A percentile compares a stretch with the other conserved stretches of the same genome.
phyloP scores from a whole-genome alignment of 495 filamentous ascomycete genomes.

The Talaromyces thailandensis region DNA sequence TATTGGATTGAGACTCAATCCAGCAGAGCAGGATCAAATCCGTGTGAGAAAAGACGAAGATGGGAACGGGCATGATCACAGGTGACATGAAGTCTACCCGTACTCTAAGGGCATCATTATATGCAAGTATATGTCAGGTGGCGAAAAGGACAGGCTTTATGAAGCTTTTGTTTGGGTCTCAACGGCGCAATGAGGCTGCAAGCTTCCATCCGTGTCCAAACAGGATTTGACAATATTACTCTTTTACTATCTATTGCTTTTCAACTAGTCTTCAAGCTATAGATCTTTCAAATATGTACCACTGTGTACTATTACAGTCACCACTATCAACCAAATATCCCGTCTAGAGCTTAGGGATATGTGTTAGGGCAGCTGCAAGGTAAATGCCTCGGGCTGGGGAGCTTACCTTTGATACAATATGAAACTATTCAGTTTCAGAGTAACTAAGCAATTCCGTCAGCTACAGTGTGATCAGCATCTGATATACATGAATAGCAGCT shows the following conservation, averaged over 20 bases:
- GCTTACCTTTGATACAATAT: not conserved
- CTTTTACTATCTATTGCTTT: not conserved
- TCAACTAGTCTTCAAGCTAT: not conserved
- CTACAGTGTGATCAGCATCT: not conserved
- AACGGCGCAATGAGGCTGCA: not conserved
- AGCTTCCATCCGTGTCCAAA: not conserved
- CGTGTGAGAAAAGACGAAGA: slow-evolving; percentile 34
- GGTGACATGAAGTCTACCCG: not conserved
- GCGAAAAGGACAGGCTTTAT: not conserved
- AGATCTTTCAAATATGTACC: not conserved
- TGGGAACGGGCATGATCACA: not conserved
- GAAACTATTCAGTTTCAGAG: not conserved
- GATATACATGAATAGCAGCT: no score
- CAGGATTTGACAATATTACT: not conserved
- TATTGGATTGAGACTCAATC: slow-evolving; percentile 70
- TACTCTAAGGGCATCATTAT: not conserved
- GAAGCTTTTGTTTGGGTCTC: not conserved
- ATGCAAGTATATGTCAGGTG: not conserved
- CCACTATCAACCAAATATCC: not conserved
- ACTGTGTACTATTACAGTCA: not conserved
- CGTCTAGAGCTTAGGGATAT: not conserved
- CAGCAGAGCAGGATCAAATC: slow-evolving; percentile 52
- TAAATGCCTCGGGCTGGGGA: not conserved
- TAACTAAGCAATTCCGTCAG: not conserved
- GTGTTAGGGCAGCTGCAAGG: not conserved